These are phyloP conservation scores for Suhomyces tanzawaensis DNA, from an alignment of 805 yeast species.

Conservation along the genomic window DNA sequence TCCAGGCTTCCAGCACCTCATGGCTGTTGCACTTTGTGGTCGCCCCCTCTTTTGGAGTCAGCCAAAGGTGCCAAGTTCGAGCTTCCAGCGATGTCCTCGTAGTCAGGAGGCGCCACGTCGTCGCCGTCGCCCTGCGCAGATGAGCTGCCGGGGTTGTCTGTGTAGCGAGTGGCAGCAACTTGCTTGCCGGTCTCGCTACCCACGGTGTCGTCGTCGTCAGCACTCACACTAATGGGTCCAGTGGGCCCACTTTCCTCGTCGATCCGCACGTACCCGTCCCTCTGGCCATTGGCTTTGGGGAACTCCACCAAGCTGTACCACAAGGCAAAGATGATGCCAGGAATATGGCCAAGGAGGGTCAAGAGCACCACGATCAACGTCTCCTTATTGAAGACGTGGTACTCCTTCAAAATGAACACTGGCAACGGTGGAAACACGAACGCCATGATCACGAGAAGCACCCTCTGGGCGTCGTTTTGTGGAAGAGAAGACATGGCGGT, in stretches of 20 bases:
- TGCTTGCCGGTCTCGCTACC: too few species aligned
- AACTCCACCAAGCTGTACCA: slow-evolving; percentile 16
- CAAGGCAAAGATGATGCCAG: slow-evolving; percentile 33
- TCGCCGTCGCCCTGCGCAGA: not conserved
- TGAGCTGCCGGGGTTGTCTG: not conserved
- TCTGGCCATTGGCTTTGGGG: not conserved
- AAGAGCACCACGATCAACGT: slow-evolving; percentile 30
- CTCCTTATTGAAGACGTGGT: slow-evolving; percentile 33
- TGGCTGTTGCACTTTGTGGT: slow-evolving; percentile 31
- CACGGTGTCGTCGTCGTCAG: not conserved
- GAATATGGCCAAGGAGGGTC: slow-evolving; percentile 32
- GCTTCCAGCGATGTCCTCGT: slow-evolving; percentile 23
- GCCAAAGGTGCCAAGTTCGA: slow-evolving; percentile 1
- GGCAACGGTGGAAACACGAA: slow-evolving; percentile 41
- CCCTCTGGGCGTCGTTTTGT: slow-evolving; percentile 14
- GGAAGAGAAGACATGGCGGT: not conserved
- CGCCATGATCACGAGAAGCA: slow-evolving; percentile 30
- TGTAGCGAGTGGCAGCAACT: not conserved
- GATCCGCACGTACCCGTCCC: slow-evolving; percentile 21
- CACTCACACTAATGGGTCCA: not conserved
- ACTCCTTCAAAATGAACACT: slow-evolving; percentile 27
- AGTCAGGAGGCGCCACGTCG: slow-evolving; percentile 18
- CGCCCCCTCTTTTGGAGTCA: slow-evolving; percentile 17
- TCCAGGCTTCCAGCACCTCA: too few species aligned
- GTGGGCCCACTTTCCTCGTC: slow-evolving; percentile 17